phyloP scores from a whole-genome alignment of 2,329 filamentous ascomycete genomes.

The Hawksworthiomyces lignivorus region DNA sequence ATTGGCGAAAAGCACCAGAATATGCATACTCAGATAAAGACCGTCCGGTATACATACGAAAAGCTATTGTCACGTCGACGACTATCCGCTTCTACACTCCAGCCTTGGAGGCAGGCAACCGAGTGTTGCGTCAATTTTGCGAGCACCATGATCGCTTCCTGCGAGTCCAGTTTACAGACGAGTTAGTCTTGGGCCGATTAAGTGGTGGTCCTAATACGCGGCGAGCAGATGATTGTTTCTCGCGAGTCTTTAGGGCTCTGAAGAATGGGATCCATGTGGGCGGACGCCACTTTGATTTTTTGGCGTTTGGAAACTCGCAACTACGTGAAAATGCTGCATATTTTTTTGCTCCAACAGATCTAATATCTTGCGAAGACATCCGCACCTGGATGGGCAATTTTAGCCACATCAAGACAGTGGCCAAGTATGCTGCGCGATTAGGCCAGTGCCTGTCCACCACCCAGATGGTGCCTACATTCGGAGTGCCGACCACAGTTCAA shows the following conservation, averaged over 20 bases:
- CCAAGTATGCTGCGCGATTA: conserved; percentile 80
- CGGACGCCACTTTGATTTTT: conserved; percentile 74
- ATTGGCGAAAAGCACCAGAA: conserved; percentile 21
- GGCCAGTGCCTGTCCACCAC: conserved; percentile 97
- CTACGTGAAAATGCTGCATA: conserved; percentile 87
- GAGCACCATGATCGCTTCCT: conserved; percentile 70
- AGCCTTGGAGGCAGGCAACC: conserved; percentile 76
- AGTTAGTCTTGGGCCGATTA: conserved; percentile 56
- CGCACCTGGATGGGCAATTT: conserved; percentile 84
- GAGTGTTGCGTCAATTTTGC: conserved; percentile 69
- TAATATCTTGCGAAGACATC: conserved; percentile 66
- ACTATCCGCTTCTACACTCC: conserved; percentile 73
- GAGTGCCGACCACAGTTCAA: conserved; percentile 47
- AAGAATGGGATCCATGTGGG: conserved; percentile 75
- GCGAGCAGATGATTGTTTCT: conserved; percentile 63
- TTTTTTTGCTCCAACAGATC: conserved; percentile 71
- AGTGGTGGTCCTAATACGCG: conserved; percentile 43
- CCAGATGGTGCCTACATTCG: conserved; percentile 58
- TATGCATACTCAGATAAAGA: conserved; percentile 10
- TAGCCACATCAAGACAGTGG: conserved; percentile 69
- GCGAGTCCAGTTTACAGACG: conserved; percentile 83
- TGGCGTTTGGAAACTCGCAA: conserved; percentile 93
- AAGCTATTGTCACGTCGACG: conserved; percentile 75
- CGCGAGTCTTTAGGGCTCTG: conserved; percentile 63
- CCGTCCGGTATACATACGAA: conserved; percentile 48